Evolutionary conservation across 2,329 filamentous ascomycete species (phyloP).

Genomic region (Ascochyta rabiei): DNA sequence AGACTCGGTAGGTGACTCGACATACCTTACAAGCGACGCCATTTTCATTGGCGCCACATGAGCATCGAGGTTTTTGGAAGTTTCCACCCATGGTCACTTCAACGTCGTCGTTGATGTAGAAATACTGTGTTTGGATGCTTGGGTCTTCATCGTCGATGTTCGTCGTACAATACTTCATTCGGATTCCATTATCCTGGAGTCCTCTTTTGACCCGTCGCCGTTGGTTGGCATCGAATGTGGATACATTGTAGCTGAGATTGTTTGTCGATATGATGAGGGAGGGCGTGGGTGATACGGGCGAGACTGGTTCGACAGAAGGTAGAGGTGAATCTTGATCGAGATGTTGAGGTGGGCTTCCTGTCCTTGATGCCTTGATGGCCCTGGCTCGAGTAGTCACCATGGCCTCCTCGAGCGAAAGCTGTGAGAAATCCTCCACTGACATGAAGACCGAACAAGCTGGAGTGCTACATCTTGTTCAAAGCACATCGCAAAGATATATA

Average conservation of each 20-base stretch:
- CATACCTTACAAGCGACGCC: conserved; percentile 45
- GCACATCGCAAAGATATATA: conserved; percentile 40
- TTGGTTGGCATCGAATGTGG: conserved; percentile 38
- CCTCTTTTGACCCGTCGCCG: conserved; percentile 39
- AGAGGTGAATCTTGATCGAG: conserved; percentile 32
- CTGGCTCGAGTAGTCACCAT: conserved; percentile 49
- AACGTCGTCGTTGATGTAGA: conserved; percentile 46
- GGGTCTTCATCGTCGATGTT: conserved; percentile 29
- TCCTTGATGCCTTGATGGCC: conserved; percentile 38
- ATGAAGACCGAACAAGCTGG: conserved; percentile 33
- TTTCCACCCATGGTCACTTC: conserved; percentile 41
- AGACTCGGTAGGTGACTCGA: neutral
- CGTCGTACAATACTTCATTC: conserved; percentile 44
- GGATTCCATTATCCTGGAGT: conserved; percentile 43
- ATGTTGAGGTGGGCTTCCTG: conserved; percentile 21
- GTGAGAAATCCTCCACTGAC: conserved; percentile 46
- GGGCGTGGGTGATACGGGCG: conserved; percentile 35
- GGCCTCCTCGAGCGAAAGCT: conserved; percentile 44
- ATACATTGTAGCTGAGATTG: conserved; percentile 45
- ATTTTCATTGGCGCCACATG: conserved; percentile 43
- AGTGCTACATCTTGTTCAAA: conserved; percentile 20
- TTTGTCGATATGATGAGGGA: conserved; percentile 43
- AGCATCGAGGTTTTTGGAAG: conserved; percentile 37
- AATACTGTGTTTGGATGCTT: conserved; percentile 33
- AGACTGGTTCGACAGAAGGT: conserved; percentile 27